Evolutionary conservation across 768 basidiomycete genomes (phyloP).

Genomic region (Termitomyces sp.): DNA sequence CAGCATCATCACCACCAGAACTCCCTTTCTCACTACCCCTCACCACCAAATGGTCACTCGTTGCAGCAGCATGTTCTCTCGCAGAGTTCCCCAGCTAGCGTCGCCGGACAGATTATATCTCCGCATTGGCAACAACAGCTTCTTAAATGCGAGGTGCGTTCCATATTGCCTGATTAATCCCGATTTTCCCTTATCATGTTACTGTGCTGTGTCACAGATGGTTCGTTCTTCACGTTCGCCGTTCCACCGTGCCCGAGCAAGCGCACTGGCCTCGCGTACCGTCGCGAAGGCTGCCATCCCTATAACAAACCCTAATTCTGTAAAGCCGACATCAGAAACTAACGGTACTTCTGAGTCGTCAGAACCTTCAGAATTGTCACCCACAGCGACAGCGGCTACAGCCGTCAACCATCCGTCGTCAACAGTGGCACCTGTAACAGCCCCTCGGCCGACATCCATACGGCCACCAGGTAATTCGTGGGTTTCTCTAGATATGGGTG

Average conservation of each 20-base stretch:
- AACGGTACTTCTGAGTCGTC: constrained; percentile 23
- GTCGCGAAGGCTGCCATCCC: constrained; percentile 83
- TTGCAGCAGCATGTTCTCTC: constrained; percentile 52
- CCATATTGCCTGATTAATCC: constrained; percentile 5
- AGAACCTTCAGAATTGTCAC: constrained; percentile 26
- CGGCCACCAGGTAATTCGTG: constrained; percentile 75
- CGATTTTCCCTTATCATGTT: constrained; percentile 13
- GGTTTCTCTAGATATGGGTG: constrained; percentile 94
- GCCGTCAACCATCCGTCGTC: constrained; percentile 65
- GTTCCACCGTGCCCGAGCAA: constrained; percentile 93
- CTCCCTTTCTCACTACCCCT: constrained; percentile 72
- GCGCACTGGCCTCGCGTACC: constrained; percentile 87
- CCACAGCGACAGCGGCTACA: constrained; percentile 17
- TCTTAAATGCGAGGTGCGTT: constrained; percentile 84
- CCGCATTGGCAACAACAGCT: constrained; percentile 93
- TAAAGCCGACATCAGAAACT: constrained; percentile 40
- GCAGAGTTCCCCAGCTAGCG: constrained; percentile 52
- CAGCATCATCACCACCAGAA: constrained; percentile 76
- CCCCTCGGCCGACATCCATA: constrained; percentile 55
- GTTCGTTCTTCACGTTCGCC: constrained; percentile 81
- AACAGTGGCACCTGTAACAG: constrained; percentile 68
- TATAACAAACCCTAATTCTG: constrained; percentile 84
- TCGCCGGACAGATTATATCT: constrained; percentile 57
- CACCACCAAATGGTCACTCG: constrained; percentile 67
- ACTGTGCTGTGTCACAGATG: constrained; percentile 42